A percentile compares a stretch with the other conserved stretches of the same genome.
Evolutionary conservation across 495 filamentous ascomycete species (phyloP).

Genomic region (Penicillium malachiteum): DNA sequence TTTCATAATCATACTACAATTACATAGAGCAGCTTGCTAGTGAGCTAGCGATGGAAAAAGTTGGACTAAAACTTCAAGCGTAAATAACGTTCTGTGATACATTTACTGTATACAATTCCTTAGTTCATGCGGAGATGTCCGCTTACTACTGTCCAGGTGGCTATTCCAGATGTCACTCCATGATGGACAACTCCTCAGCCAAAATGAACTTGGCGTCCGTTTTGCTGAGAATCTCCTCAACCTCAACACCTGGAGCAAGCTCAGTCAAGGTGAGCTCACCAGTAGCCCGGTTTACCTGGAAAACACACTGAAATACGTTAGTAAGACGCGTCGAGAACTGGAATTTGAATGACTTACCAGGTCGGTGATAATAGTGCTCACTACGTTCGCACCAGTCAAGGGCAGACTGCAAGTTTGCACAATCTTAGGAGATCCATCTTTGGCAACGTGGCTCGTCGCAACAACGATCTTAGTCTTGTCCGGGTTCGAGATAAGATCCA

Average conservation of each 20-base stretch:
- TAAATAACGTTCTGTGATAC: no score
- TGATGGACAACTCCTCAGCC: slow-evolving; percentile 67
- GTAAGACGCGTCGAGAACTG: background rate
- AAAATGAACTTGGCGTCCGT: slow-evolving; percentile 79
- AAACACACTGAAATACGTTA: slow-evolving; percentile 57
- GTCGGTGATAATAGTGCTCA: slow-evolving; percentile 90
- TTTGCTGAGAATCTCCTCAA: slow-evolving; percentile 83
- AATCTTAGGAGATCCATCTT: slow-evolving; percentile 86
- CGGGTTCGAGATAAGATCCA: slow-evolving; percentile 90
- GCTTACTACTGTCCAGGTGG: background rate
- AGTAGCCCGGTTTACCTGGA: slow-evolving; percentile 76
- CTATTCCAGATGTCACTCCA: slow-evolving; percentile 53
- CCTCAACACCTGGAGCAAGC: slow-evolving; percentile 77
- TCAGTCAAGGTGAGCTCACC: slow-evolving; percentile 78
- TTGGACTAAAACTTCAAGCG: no score
- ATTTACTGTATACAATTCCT: no score
- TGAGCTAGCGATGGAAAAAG: no score
- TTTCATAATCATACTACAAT: no score
- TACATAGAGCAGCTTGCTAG: no score
- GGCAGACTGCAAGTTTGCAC: slow-evolving; percentile 82
- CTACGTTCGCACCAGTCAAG: slow-evolving; percentile 79
- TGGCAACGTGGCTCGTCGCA: slow-evolving; percentile 88
- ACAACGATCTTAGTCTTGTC: slow-evolving; percentile 85
- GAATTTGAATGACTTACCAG: slow-evolving; percentile 52
- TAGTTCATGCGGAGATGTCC: no score